phyloP scores from a whole-genome alignment of 2,329 filamentous ascomycete genomes.

The Talaromyces sp. region DNA sequence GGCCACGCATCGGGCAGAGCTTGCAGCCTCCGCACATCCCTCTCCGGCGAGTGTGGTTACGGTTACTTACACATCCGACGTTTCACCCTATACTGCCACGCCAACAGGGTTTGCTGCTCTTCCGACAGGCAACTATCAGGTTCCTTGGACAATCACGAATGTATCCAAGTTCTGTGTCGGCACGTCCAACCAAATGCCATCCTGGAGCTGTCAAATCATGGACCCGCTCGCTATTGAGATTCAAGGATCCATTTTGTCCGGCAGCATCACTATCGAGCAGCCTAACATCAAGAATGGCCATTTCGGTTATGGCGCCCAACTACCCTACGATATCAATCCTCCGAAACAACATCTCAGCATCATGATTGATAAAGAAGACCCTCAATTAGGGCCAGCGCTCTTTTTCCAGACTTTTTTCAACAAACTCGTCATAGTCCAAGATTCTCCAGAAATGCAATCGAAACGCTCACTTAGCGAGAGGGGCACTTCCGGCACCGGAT shows the following conservation, averaged over 20 bases:
- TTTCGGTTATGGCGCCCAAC: conserved; percentile 58
- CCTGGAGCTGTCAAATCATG: conserved; percentile 47
- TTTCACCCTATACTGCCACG: conserved; percentile 44
- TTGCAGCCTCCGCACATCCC: not conserved
- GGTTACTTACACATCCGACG: conserved; percentile 48
- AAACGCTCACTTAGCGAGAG: conserved; percentile 26
- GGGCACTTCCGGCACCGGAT: not conserved
- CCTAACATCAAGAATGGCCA: conserved; percentile 30
- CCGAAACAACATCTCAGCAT: conserved; percentile 47
- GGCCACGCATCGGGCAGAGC: conserved; percentile 19
- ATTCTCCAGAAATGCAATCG: conserved; percentile 24
- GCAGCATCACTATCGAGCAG: conserved; percentile 36
- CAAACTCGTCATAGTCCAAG: conserved; percentile 55
- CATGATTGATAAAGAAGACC: conserved; percentile 54
- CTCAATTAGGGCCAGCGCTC: conserved; percentile 55
- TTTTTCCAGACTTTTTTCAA: conserved; percentile 60
- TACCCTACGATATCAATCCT: conserved; percentile 43
- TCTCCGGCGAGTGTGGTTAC: conserved; percentile 35
- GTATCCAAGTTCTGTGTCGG: conserved; percentile 48
- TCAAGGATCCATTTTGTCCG: conserved; percentile 21
- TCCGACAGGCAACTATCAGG: conserved; percentile 46
- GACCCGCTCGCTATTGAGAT: conserved; percentile 32
- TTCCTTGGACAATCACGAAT: conserved; percentile 46
- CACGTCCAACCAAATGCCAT: conserved; percentile 39
- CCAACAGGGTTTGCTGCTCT: conserved; percentile 42